These are phyloP conservation scores for Posidonia oceanica DNA, from an alignment of 116 monocot species.

Conservation along the genomic window DNA sequence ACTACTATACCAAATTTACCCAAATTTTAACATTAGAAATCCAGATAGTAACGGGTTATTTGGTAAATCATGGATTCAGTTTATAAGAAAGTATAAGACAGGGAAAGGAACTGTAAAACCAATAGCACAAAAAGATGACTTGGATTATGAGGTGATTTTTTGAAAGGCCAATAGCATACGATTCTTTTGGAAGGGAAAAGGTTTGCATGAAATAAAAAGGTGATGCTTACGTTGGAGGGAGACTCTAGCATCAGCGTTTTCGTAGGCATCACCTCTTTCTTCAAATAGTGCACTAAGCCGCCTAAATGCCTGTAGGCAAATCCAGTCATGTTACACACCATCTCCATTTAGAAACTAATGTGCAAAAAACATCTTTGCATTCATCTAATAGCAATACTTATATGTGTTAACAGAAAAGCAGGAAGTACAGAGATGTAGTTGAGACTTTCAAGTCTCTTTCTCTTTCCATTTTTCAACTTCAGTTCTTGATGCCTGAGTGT, in stretches of 20 bases:
- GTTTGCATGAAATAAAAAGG: not conserved
- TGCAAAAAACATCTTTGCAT: not conserved
- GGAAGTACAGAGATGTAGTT: not conserved
- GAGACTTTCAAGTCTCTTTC: not conserved
- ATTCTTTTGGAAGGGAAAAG: too few relatives aligned
- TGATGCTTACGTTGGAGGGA: constrained; percentile 49
- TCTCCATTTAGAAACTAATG: not conserved
- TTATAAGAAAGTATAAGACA: too few relatives aligned
- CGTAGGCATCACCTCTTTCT: constrained; percentile 72
- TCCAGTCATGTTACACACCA: not conserved
- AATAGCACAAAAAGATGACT: too few relatives aligned
- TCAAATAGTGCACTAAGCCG: constrained; percentile 39
- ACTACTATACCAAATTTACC: not conserved
- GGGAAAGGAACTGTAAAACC: too few relatives aligned
- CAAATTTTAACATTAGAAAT: too few relatives aligned
- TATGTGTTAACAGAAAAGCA: not conserved
- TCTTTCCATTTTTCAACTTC: too few relatives aligned
- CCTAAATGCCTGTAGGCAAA: constrained; percentile 45
- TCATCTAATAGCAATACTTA: not conserved
- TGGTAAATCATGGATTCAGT: too few relatives aligned
- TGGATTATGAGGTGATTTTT: too few relatives aligned
- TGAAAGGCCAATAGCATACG: too few relatives aligned
- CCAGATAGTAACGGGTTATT: too few relatives aligned
- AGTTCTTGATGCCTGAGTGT: too few relatives aligned
- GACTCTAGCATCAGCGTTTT: constrained; percentile 75